Conservation (phyloP, 2,329 filamentous ascomycete species). For the Claviceps cyperi region DNA sequence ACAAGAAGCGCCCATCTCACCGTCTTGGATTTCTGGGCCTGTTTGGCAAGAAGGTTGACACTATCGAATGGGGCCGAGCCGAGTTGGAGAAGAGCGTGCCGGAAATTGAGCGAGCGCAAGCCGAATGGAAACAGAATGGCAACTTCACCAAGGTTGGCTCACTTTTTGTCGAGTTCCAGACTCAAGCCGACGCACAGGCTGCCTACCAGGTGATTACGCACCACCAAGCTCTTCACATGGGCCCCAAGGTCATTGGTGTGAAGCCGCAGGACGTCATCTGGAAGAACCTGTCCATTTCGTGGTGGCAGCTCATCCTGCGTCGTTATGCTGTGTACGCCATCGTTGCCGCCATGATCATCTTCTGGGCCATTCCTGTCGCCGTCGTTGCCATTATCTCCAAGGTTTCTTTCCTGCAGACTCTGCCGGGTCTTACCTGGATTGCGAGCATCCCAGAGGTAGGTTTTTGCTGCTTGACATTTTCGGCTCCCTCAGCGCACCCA, state of each 20-base stretch:
- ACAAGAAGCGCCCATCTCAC: constrained; percentile 56
- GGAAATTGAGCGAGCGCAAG: constrained; percentile 49
- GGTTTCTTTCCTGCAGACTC: constrained; percentile 50
- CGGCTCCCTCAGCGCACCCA: too few species aligned
- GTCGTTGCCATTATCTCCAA: constrained; percentile 78
- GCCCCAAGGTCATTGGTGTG: constrained; percentile 70
- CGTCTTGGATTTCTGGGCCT: constrained; percentile 48
- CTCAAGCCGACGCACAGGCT: constrained; percentile 67
- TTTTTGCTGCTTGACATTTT: not conserved
- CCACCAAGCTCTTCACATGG: constrained; percentile 70
- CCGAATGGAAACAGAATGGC: constrained; percentile 43
- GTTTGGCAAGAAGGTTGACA: constrained; percentile 58
- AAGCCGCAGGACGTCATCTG: constrained; percentile 74
- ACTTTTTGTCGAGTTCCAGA: constrained; percentile 86
- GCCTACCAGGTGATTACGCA: constrained; percentile 74
- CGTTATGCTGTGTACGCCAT: constrained; percentile 48
- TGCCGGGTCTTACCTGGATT: constrained; percentile 64
- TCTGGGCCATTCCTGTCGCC: constrained; percentile 67
- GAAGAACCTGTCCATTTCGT: constrained; percentile 53
- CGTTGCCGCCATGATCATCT: constrained; percentile 62
- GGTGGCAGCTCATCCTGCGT: constrained; percentile 65
- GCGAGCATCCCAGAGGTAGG: constrained; percentile 44
- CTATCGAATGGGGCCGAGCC: constrained; percentile 68
- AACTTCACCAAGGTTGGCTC: constrained; percentile 51
- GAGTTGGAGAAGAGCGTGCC: constrained; percentile 41